Conservation (phyloP, 1,139 yeast species). For the Yamadazyma friedrichii region DNA sequence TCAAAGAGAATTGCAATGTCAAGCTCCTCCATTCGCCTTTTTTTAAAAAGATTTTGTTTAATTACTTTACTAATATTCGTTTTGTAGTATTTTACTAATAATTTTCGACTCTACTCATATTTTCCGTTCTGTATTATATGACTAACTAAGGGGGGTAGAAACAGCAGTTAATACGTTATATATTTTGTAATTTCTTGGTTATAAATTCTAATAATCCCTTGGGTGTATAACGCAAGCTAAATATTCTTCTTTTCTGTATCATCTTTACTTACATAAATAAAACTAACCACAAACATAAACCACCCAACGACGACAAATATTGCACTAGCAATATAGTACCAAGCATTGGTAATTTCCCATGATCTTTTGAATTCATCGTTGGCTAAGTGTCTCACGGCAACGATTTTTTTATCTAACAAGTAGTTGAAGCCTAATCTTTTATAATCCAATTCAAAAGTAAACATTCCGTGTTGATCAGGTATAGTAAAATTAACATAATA, state of each 20-base stretch:
- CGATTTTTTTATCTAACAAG: slow-evolving; percentile 63
- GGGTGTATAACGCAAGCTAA: slow-evolving; percentile 14
- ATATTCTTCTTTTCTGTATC: slow-evolving; percentile 31
- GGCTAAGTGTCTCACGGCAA: slow-evolving; percentile 90
- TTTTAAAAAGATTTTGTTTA: too few species aligned
- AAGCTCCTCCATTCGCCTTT: slow-evolving; percentile 2
- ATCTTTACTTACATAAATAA: slow-evolving; percentile 47
- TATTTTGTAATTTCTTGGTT: not conserved
- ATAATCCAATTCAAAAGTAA: slow-evolving; percentile 80
- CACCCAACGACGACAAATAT: slow-evolving; percentile 70
- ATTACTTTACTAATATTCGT: not conserved
- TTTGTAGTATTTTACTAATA: too few species aligned
- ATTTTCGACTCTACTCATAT: too few species aligned
- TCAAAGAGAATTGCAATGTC: slow-evolving; percentile 4
- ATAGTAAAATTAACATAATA: slow-evolving; percentile 54
- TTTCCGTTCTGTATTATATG: too few species aligned
- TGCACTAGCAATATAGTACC: slow-evolving; percentile 83
- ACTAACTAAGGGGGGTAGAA: too few species aligned
- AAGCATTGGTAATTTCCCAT: slow-evolving; percentile 89
- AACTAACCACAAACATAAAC: slow-evolving; percentile 70
- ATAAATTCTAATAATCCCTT: too few species aligned
- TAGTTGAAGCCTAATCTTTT: slow-evolving; percentile 76
- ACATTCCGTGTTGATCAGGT: slow-evolving; percentile 98
- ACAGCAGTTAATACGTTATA: not conserved
- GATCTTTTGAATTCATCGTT: slow-evolving; percentile 94